phyloP scores from a whole-genome alignment of 2,329 filamentous ascomycete genomes.

The Fusarium domesticum region DNA sequence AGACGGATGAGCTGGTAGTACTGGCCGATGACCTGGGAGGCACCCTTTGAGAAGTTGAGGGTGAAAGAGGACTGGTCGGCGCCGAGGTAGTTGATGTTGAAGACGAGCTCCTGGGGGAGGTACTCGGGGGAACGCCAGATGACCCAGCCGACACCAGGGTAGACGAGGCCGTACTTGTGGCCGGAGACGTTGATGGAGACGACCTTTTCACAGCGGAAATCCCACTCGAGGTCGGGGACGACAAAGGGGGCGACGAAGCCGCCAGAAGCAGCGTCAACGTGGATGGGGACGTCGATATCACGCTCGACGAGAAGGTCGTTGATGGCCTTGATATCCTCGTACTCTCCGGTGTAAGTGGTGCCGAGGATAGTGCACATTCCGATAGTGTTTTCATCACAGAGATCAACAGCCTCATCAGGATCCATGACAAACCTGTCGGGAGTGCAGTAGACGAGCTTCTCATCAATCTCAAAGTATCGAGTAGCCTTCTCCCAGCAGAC shows the following conservation, averaged over 20 bases:
- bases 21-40: conserved; percentile 90
- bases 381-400: conserved; percentile 71
- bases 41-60: conserved; percentile 95
- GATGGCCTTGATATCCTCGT: conserved; percentile 89
- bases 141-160: conserved; percentile 92
- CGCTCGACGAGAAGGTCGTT: conserved; percentile 80
- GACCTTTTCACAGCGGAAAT: conserved; percentile 85
- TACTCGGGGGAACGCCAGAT: conserved; percentile 82
- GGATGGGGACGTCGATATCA: conserved; percentile 77
- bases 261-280: conserved; percentile 89
- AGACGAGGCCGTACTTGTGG: conserved; percentile 76
- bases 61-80: conserved; percentile 95
- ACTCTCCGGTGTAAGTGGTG: conserved; percentile 93
- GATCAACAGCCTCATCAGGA: conserved; percentile 56
- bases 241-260: conserved; percentile 94
- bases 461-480: conserved; percentile 89
- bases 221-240: conserved; percentile 79
- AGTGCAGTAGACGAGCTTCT: conserved; percentile 71
- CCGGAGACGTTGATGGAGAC: conserved; percentile 93
- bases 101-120: conserved; percentile 87
- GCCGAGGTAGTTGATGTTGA: conserved; percentile 99
- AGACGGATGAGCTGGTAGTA: conserved; percentile 97
- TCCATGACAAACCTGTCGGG: conserved; percentile 62
- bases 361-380: conserved; percentile 90
- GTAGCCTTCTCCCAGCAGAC: conserved; percentile 96